Evolutionary conservation across 1,284 basidiomycete genomes (phyloP), one percentile per base, ranked within the genome.

Genomic region (Sphaerobolus stellatus): DNA sequence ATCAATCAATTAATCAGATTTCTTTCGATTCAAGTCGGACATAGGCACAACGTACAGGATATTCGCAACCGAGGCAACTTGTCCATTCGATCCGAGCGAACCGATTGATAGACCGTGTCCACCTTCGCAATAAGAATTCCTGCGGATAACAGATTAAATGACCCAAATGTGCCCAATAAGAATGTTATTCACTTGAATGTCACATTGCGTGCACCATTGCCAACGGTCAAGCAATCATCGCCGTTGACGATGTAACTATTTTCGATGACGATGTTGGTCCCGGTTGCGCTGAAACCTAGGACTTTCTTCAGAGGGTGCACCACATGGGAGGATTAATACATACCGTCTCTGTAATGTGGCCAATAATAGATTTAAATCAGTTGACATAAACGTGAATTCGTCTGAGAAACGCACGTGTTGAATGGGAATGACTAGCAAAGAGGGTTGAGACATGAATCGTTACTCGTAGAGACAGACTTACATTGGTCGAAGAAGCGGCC

Each of bases 71-170:
- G 78, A 70, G 1, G 81, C 77, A 22, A 81, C 77, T 16, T 71
- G 60, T 2, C 82, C 81, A 7, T 68, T 72, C 49, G 74, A 71
- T 4, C 82, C 82, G 1, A 85, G 68, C 0, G 82, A 84, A 3
- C 83, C 83, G 36, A 86, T 80, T 1, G 81, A 83, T 1, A 84
- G 68, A 1, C 83, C 81, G 58, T 85, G 83, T 0, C 82, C 79
- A 16, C 79, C 79, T 61, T 80, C 78, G 59, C 34, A 25, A 52
- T 45, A 30, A 8, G 25, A 24, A 41, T 30, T 5, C 40, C 20
- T 33, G 24, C 9, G 14, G 13, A 2, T 22, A 30, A 27, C 29
- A 44, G 18, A 46, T 25, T 29, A 30, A 38, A 44, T n/a, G n/a
- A n/a, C n/a, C n/a, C n/a, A n/a, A n/a, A n/a, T n/a, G n/a, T n/a